phyloP scores from a whole-genome alignment of 2,329 filamentous ascomycete genomes.

The Teratosphaeria pseudoeucalypti region DNA sequence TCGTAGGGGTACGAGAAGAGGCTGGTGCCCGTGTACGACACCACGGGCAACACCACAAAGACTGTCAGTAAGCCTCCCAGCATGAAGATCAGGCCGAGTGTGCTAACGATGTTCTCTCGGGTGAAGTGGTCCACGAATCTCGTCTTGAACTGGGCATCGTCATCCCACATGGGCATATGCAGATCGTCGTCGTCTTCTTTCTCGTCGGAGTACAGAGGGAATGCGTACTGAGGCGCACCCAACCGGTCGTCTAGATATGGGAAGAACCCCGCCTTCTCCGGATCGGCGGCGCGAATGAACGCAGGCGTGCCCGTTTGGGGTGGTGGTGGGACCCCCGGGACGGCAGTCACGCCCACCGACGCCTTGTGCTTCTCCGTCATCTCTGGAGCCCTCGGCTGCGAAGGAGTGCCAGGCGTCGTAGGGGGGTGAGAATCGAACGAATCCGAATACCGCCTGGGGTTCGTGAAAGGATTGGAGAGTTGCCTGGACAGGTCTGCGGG shows the following conservation, averaged over 20 bases:
- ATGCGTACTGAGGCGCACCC: conserved; percentile 31
- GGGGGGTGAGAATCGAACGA: conserved; percentile 15
- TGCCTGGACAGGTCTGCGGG: conserved; percentile 17
- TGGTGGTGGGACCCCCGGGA: conserved; percentile 3
- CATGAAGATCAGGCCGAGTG: conserved; percentile 35
- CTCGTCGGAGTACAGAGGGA: conserved; percentile 40
- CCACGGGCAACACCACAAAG: conserved; percentile 42
- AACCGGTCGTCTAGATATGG: conserved; percentile 39
- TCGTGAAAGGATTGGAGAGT: conserved; percentile 25
- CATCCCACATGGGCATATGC: conserved; percentile 43
- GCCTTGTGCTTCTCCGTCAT: conserved; percentile 8
- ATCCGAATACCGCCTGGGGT: conserved; percentile 18
- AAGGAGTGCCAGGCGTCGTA: conserved; percentile 13
- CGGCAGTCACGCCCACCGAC: conserved; percentile 2
- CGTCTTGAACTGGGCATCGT: conserved; percentile 36
- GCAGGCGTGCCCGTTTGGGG: conserved; percentile 12
- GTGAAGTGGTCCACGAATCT: conserved; percentile 36
- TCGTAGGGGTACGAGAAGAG: conserved; percentile 30
- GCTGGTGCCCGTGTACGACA: conserved; percentile 35
- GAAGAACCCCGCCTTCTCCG: conserved; percentile 28
- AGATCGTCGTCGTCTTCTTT: conserved; percentile 45
- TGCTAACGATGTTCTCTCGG: conserved; percentile 33
- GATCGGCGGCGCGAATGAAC: conserved; percentile 22
- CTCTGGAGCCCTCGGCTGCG: neutral
- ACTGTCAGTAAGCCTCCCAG: conserved; percentile 38